These are phyloP conservation scores for Fagus sylvatica DNA, from an alignment of 306 rosid genomes.

Conservation along the genomic window DNA sequence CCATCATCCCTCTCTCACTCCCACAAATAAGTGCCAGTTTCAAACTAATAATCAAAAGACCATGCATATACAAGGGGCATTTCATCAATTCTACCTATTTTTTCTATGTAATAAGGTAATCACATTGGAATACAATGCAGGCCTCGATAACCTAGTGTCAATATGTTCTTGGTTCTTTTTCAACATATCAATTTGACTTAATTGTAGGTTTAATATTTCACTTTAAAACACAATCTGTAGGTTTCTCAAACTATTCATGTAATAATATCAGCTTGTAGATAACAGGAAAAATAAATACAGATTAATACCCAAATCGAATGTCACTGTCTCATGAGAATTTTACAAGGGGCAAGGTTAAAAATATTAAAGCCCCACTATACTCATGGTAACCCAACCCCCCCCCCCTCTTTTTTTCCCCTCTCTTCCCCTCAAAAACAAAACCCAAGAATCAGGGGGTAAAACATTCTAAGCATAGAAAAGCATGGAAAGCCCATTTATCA, in stretches of 20 bases:
- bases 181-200: not conserved
- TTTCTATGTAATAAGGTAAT: not conserved
- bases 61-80: not conserved
- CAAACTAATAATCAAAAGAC: not conserved
- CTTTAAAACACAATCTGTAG: not conserved
- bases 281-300: not conserved
- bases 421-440: slow-evolving; percentile 4
- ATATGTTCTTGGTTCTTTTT: not conserved
- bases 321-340: slow-evolving; percentile 5
- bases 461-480: slow-evolving; percentile 2
- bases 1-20: not conserved
- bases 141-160: not conserved
- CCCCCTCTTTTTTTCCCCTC: not conserved
- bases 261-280: not conserved
- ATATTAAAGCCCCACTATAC: slow-evolving; percentile 25
- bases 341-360: slow-evolving; percentile 17
- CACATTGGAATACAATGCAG: not conserved
- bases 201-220: too few species aligned
- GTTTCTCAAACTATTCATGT: not conserved
- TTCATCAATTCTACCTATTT: not conserved
- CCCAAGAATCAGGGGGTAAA: slow-evolving; percentile 14
- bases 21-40: not conserved
- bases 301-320: not conserved
- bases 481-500: slow-evolving; percentile 30
- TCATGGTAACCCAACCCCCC: not conserved